phyloP scores from a whole-genome alignment of 768 basidiomycete species.

The Mycena maculata region DNA sequence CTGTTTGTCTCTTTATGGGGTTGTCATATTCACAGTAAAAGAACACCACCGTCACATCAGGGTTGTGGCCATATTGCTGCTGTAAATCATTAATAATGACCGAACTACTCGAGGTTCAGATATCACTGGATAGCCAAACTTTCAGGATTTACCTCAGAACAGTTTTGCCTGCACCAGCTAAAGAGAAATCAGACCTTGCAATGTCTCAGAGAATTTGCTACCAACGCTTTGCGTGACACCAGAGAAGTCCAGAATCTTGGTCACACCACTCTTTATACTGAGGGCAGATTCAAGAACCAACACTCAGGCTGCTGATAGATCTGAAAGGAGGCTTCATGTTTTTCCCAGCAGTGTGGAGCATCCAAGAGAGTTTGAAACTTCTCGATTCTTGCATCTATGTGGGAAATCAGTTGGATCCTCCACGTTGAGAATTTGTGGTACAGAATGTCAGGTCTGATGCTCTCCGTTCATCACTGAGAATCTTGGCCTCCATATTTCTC shows the following conservation, averaged over 20 bases:
- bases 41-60: constrained; percentile 17
- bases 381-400: constrained; percentile 19
- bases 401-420: background rate
- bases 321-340: constrained; percentile 12
- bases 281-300: constrained; percentile 14
- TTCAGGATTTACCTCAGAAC: constrained; percentile 12
- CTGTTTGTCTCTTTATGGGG: constrained; percentile 7
- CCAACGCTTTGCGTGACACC: constrained; percentile 29
- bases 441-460: constrained; percentile 25
- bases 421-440: background rate
- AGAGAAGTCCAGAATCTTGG: constrained; percentile 8
- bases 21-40: constrained; percentile 29
- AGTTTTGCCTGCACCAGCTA: constrained; percentile 29
- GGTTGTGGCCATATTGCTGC: constrained; percentile 4
- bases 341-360: constrained; percentile 33
- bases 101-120: constrained; percentile 12
- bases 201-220: background rate
- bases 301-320: constrained; percentile 23
- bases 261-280: constrained; percentile 11
- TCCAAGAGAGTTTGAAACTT: constrained; percentile 25
- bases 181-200: background rate
- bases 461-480: constrained; percentile 18
- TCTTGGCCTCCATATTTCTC: constrained; percentile 1
- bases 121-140: background rate
- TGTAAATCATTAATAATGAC: constrained; percentile 19